Percentiles rank a stretch among this genome's conserved stretches.
Evolutionary conservation across 1,284 basidiomycete species (phyloP).

Genomic region (Sporisorium reilianum): DNA sequence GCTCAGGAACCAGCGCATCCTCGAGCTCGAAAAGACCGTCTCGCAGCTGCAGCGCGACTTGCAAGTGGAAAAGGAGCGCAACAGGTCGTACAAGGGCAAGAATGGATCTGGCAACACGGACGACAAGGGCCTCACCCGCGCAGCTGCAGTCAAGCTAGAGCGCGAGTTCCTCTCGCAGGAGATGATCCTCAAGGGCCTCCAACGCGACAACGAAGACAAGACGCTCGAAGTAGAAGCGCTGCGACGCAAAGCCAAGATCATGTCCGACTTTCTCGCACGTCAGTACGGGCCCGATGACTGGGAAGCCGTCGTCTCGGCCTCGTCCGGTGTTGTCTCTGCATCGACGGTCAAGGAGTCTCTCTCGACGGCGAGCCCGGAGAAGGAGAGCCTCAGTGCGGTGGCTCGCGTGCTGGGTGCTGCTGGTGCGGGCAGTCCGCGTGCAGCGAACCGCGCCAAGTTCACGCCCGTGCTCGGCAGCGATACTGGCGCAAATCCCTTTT

Average conservation of each 20-base stretch:
- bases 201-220: constrained; percentile 62
- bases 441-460: constrained; percentile 21
- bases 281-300: constrained; percentile 57
- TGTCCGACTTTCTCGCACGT: constrained; percentile 52
- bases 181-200: constrained; percentile 61
- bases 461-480: constrained; percentile 25
- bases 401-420: constrained; percentile 30
- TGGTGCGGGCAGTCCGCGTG: constrained; percentile 29
- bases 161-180: constrained; percentile 60
- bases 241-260: constrained; percentile 49
- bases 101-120: not conserved
- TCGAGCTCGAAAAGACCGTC: constrained; percentile 46
- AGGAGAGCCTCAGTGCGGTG: constrained; percentile 42
- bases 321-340: constrained; percentile 4
- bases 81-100: constrained; percentile 20
- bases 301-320: constrained; percentile 49
- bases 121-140: constrained; percentile 49
- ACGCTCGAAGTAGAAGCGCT: constrained; percentile 59
- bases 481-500: constrained; percentile 29
- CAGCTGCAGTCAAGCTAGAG: constrained; percentile 55
- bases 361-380: constrained; percentile 22
- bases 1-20: constrained; percentile 46
- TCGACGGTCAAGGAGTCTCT: constrained; percentile 14
- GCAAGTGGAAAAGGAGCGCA: constrained; percentile 35
- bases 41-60: constrained; percentile 37